A percentile compares a stretch with the other conserved stretches of the same genome.
Evolutionary conservation across 768 basidiomycete genomes (phyloP).

Genomic region (Xerocomellus intermedius): DNA sequence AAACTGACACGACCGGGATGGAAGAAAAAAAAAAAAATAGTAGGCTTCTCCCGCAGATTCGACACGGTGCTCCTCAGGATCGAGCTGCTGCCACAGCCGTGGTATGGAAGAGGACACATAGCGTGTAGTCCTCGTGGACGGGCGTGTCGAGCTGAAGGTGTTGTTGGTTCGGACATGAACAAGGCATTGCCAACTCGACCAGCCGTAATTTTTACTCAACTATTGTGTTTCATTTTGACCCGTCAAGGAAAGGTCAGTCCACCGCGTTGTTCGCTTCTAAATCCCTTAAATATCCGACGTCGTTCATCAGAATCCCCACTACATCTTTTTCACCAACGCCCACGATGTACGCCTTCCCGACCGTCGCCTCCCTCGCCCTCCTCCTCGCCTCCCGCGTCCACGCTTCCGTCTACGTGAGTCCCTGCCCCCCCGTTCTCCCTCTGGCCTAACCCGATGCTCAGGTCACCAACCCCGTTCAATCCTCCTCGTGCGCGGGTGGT

Average conservation of each 20-base stretch:
- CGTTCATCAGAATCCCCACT: background rate
- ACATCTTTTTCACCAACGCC: conserved; percentile 1
- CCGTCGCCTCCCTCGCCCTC: conserved; percentile 19
- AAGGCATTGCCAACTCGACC: background rate
- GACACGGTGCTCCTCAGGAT: too few relatives aligned
- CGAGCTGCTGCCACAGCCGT: background rate
- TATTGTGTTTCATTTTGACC: conserved; percentile 12
- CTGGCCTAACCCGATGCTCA: conserved; percentile 17
- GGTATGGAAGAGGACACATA: background rate
- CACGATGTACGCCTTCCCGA: conserved; percentile 13
- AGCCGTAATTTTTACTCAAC: conserved; percentile 1
- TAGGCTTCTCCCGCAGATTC: too few relatives aligned
- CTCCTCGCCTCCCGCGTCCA: conserved; percentile 18
- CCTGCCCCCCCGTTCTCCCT: rapidly evolving
- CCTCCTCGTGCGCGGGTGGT: conserved; percentile 51
- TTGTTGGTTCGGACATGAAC: conserved; percentile 25
- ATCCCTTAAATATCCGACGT: conserved; percentile 26
- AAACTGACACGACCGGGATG: background rate
- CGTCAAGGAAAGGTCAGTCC: background rate
- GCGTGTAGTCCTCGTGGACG: conserved; percentile 19
- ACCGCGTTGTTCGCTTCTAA: conserved; percentile 23
- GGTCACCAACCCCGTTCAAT: conserved; percentile 46
- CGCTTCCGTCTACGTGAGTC: conserved; percentile 23
- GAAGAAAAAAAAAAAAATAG: background rate
- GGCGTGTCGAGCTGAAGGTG: background rate